A percentile compares a stretch with the other conserved stretches of the same genome.
Conservation (phyloP, 2,329 filamentous ascomycete genomes). For the Lasiodiplodia sp. region DNA sequence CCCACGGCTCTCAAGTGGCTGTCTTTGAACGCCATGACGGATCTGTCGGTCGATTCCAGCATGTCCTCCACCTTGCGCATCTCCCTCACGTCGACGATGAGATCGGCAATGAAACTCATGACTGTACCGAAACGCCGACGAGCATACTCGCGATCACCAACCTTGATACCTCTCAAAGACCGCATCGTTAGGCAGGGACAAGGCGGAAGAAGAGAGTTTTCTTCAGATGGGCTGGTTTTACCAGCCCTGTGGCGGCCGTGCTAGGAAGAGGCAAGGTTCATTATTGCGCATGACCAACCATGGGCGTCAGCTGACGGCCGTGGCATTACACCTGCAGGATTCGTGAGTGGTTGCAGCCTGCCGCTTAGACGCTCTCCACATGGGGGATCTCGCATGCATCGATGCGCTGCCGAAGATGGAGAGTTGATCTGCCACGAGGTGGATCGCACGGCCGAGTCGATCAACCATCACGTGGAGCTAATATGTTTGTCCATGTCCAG, state of each 20-base stretch:
- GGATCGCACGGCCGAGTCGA: not conserved
- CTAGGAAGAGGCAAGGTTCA: slow-evolving; percentile 1
- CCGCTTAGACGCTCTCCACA: not conserved
- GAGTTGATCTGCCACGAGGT: slow-evolving; percentile 7
- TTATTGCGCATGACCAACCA: slow-evolving; percentile 6
- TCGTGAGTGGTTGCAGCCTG: not conserved
- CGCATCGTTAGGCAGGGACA: not conserved
- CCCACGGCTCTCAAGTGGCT: slow-evolving; percentile 15
- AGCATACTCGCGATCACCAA: slow-evolving; percentile 2
- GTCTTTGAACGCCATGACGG: slow-evolving; percentile 23
- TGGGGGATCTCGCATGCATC: not conserved
- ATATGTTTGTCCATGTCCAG: no score
- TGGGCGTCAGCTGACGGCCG: slow-evolving; percentile 9
- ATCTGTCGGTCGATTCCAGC: slow-evolving; percentile 1
- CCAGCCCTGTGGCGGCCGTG: not conserved
- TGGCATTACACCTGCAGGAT: not conserved
- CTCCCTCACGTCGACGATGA: slow-evolving; percentile 16
- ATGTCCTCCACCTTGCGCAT: slow-evolving; percentile 24
- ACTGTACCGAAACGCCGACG: slow-evolving; percentile 1
- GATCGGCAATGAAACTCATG: slow-evolving; percentile 15
- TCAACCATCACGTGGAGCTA: not conserved
- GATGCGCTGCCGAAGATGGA: not conserved
- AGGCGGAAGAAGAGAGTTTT: not conserved
- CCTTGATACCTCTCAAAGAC: not conserved
- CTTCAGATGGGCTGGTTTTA: not conserved